Percentiles rank a stretch among this genome's conserved stretches.
Conservation (phyloP, 257 asterid genomes). For the Solanum paucissectum region DNA sequence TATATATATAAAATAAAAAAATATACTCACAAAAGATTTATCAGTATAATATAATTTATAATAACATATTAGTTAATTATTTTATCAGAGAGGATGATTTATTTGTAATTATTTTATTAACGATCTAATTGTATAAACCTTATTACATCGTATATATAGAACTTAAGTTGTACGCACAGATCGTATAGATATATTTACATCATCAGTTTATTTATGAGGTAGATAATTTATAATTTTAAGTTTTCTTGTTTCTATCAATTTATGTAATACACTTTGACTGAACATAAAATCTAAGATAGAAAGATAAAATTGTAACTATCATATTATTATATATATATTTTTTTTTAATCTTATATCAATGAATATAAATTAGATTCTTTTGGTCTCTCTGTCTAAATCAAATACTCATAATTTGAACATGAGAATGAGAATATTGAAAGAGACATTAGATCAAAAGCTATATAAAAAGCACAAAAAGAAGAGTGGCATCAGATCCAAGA, state of each 20-base stretch:
- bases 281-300: too few species aligned
- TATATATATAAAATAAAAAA: too few species aligned
- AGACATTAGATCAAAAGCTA: not conserved
- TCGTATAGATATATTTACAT: too few species aligned
- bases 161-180: not conserved
- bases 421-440: not conserved
- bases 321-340: not conserved
- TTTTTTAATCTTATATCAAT: not conserved
- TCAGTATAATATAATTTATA: too few species aligned
- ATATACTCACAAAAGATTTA: too few species aligned
- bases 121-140: not conserved
- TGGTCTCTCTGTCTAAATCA: not conserved
- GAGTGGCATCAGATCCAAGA: conserved; percentile 55
- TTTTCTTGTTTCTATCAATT: too few species aligned
- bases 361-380: not conserved
- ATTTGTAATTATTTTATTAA: not conserved
- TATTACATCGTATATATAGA: not conserved
- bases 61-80: not conserved
- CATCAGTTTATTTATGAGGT: not conserved
- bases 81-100: not conserved
- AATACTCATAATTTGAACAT: not conserved
- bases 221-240: too few species aligned
- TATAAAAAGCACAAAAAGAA: not conserved
- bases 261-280: not conserved
- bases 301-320: not conserved